Conservation (phyloP, 2,329 filamentous ascomycete species). For the Chalaropsis thielavioides region DNA sequence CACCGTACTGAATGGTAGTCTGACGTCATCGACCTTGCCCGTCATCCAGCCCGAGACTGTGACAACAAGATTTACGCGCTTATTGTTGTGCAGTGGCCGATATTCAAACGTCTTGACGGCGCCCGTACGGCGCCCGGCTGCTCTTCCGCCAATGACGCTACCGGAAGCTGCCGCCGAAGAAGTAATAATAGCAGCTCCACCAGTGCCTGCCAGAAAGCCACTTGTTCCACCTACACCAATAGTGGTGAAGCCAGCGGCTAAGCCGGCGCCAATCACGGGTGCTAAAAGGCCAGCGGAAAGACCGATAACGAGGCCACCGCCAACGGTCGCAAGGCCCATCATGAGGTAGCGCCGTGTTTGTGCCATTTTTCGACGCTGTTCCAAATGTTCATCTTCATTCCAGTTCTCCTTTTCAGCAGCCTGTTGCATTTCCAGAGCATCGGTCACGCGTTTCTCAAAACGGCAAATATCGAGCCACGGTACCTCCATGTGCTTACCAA, state of each 20-base stretch:
- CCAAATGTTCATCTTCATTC: slow-evolving; percentile 93
- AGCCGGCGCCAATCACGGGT: slow-evolving; percentile 82
- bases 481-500: slow-evolving; percentile 67
- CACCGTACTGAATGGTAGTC: slow-evolving; percentile 87
- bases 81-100: slow-evolving; percentile 92
- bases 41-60: slow-evolving; percentile 98
- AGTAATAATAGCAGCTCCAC: slow-evolving; percentile 86
- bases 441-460: slow-evolving; percentile 93
- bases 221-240: slow-evolving; percentile 83
- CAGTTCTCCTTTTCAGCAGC: slow-evolving; percentile 88
- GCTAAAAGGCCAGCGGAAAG: slow-evolving; percentile 83
- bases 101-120: slow-evolving; percentile 96
- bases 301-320: slow-evolving; percentile 87
- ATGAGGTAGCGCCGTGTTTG: slow-evolving; percentile 76
- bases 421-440: slow-evolving; percentile 95
- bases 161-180: slow-evolving; percentile 77
- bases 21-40: slow-evolving; percentile 91
- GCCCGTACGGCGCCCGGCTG: slow-evolving; percentile 75
- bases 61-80: slow-evolving; percentile 86
- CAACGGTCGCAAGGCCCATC: slow-evolving; percentile 94
- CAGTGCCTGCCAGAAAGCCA: slow-evolving; percentile 78
- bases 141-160: slow-evolving; percentile 69
- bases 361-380: slow-evolving; percentile 64
- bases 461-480: slow-evolving; percentile 86
- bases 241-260: slow-evolving; percentile 88